These are phyloP conservation scores for Pyricularia pennisetigena DNA, from an alignment of 2,329 filamentous ascomycete species.

Conservation along the genomic window DNA sequence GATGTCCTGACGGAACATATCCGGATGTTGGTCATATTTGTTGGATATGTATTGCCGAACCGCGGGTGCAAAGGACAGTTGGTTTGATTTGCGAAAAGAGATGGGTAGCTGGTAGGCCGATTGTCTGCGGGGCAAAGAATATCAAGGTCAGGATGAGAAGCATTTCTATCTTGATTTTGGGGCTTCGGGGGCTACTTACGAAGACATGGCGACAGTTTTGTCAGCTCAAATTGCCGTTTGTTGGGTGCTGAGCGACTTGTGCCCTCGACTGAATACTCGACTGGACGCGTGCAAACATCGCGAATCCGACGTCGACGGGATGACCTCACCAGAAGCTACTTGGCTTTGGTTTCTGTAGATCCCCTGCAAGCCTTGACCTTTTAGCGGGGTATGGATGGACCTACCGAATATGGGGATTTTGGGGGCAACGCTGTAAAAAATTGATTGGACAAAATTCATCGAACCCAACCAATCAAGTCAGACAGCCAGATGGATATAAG, in stretches of 20 bases:
- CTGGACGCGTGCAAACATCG: background rate
- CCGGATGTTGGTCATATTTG: slow-evolving; percentile 98
- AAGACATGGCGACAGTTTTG: background rate
- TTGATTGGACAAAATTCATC: background rate
- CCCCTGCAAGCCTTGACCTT: background rate
- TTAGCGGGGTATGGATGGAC: background rate
- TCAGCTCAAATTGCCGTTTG: background rate
- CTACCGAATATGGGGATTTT: background rate
- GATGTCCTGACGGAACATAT: slow-evolving; percentile 86
- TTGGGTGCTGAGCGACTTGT: background rate
- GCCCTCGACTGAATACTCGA: background rate
- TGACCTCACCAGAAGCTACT: background rate
- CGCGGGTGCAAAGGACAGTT: slow-evolving; percentile 67
- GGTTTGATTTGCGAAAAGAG: slow-evolving; percentile 79
- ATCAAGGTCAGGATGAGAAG: background rate
- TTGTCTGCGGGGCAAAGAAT: background rate
- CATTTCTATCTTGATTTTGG: background rate
- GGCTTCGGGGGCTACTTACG: background rate
- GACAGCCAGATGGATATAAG: background rate
- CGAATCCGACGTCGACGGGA: background rate
- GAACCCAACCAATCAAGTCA: background rate
- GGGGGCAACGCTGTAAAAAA: background rate
- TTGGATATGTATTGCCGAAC: slow-evolving; percentile 93
- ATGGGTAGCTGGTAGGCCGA: slow-evolving; percentile 58
- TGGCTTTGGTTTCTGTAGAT: background rate